Base-by-base conservation (phyloP, 345 rosid genomes). In the Mangifera indica region DNA sequence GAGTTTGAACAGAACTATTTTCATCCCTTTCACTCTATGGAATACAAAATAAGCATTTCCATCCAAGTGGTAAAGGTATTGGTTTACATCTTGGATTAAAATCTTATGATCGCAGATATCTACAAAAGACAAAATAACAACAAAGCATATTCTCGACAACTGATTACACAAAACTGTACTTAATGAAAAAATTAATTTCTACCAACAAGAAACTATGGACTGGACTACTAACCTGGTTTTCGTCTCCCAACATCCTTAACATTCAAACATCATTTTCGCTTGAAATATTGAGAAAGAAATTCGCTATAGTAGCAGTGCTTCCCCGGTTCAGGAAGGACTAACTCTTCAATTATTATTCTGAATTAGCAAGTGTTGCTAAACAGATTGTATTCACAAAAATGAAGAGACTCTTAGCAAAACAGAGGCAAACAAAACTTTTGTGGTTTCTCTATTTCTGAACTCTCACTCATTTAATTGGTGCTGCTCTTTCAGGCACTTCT, bases 201-300 rank as follows among this genome's bases (percentile, higher is more conserved):
- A 58, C 10, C 20, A 55, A 49, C 37, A 24, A 32, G 10, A 32
- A 53, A n/a, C 48, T n/a, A n/a, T 9, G 7, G 70, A 3, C 0
- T 18, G 17, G 22, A 51, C 44, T 49, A 52, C 52, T 40, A 7
- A 44, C 20, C 54, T 17, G 34, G 21, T 22, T 65, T 29, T 13
- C 10, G 8, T 18, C 66, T 34, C 29, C 10, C 18, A 60, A 45
- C 49, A 10, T 18, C 20, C 67, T 46, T 21, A n/a, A 15, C 13
- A 75, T 17, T 49, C 48, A 51, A 7, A 18, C 53, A 2, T 34
- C 13, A 60, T 37, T 20, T 48, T 42, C 59, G 5, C 45, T 37
- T 18, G 40, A 49, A 67, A 22, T 14, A 74, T 60, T 42, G 4
- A 51, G 32, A 46, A 54, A 57, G 49, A 17, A 72, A 40, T 63